Conservation (phyloP, 495 filamentous ascomycete genomes). For the Evernia prunastri region DNA sequence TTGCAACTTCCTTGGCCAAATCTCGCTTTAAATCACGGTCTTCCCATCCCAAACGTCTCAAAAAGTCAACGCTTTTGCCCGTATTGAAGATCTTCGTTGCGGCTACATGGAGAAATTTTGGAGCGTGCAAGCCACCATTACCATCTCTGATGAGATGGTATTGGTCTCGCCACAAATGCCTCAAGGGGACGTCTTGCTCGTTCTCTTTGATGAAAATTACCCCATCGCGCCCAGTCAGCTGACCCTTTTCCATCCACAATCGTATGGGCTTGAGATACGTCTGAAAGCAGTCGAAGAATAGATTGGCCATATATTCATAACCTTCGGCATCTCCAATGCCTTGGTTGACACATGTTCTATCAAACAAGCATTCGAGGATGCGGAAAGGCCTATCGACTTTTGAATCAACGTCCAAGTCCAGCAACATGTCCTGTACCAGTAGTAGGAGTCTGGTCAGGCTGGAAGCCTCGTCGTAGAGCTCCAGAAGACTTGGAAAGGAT, state of each 20-base stretch:
- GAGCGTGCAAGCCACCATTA: slow-evolving; percentile 54
- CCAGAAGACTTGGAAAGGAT: slow-evolving; percentile 49
- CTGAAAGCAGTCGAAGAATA: slow-evolving; percentile 80
- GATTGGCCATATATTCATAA: slow-evolving; percentile 52
- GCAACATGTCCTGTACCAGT: slow-evolving; percentile 45
- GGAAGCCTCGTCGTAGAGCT: slow-evolving; percentile 55
- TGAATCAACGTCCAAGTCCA: slow-evolving; percentile 22
- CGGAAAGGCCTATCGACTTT: slow-evolving; percentile 41
- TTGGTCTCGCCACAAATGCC: slow-evolving; percentile 68
- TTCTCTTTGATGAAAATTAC: slow-evolving; percentile 68
- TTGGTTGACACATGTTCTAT: slow-evolving; percentile 60
- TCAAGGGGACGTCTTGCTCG: slow-evolving; percentile 49
- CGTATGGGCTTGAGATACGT: slow-evolving; percentile 75
- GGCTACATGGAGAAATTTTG: slow-evolving; percentile 63
- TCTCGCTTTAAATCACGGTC: slow-evolving; percentile 4
- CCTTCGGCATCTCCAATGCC: slow-evolving; percentile 54
- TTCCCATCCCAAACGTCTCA: slow-evolving; percentile 50
- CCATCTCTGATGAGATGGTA: slow-evolving; percentile 55
- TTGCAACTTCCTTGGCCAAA: slow-evolving; percentile 12
- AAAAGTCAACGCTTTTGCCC: slow-evolving; percentile 80
- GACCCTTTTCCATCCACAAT: slow-evolving; percentile 79
- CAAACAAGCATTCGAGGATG: slow-evolving; percentile 69
- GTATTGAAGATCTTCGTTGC: slow-evolving; percentile 69
- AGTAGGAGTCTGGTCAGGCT: slow-evolving; percentile 47
- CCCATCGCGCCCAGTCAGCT: slow-evolving; percentile 53